Base-by-base conservation (phyloP, 2,329 filamentous ascomycete species). In the Colletotrichum endophyticum region DNA sequence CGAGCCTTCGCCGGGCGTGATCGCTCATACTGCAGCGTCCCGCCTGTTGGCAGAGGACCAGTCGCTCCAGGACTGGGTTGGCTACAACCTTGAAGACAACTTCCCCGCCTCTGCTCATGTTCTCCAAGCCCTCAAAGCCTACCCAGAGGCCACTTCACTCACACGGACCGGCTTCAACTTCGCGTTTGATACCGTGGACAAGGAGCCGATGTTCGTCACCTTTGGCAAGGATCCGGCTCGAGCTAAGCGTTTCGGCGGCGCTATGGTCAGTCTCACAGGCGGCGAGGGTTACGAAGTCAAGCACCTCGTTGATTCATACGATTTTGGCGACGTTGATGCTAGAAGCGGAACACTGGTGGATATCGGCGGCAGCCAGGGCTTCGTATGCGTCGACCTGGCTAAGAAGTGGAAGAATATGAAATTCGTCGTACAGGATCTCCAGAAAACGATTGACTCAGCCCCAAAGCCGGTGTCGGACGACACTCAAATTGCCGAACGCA, bases 291-390 rank as follows among this genome's bases (percentile, higher is more conserved):
- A 91, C 78, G 89, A 91, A 78, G 79, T 91, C 6, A 82, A 83
- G 28, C 86, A 91, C 78, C 84, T 93, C 12, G 85, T 91, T 3
- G 83, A 90, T 49, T 88, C 87, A 59, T 92, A 89, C 78, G 88
- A 92, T 79, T 89, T 92, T 79, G 82, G 85, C 2, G 85, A 84
- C 2, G 81, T 92, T 3, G 85, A 91, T 67, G 82, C 82, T 1
- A 80, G 75, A 2, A 82, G 82, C 7, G 91, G 88, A 5, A 90
- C 86, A 0, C 83, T 93, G 53, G 90, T 93, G 6, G 91, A 93
- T 71, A 79, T 92, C 16, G 91, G 92, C 12, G 91, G 92, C 4
- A 90, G 88, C 22, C 89, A 90, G 69, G 92, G 92, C 1, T 90
- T 91, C 63, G 88, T 89, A n/a, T 88, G 86, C 63, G 85, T 90